Percentiles rank a stretch among this genome's conserved stretches.
Evolutionary conservation across 164 flowering plant genomes (phyloP).

Genomic region (Litsea cubeba): DNA sequence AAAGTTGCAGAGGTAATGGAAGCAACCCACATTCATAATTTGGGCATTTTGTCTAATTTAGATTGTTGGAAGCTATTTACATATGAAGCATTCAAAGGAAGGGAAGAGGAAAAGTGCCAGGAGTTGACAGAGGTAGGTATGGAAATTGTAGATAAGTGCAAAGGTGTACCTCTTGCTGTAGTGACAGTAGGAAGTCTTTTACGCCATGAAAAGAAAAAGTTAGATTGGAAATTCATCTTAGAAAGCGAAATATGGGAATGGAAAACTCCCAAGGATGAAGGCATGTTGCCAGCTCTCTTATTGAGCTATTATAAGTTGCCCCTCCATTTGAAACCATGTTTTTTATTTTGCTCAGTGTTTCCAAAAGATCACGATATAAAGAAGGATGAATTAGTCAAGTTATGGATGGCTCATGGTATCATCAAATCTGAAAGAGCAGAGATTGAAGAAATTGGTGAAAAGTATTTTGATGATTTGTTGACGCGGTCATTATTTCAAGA

Average conservation of each 20-base stretch:
- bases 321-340: slow-evolving; percentile 5
- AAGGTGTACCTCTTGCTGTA: no score
- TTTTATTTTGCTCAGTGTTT: slow-evolving; percentile 8
- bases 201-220: background rate
- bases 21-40: no score
- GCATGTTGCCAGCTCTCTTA: slow-evolving; percentile 1
- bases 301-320: slow-evolving; percentile 10
- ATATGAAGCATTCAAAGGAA: no score
- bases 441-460: background rate
- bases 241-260: background rate
- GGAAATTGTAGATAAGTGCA: no score
- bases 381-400: no score
- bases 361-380: background rate
- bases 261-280: background rate
- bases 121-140: no score
- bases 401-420: background rate
- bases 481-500: background rate
- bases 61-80: no score
- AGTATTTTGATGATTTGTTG: background rate
- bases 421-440: background rate
- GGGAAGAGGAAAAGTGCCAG: no score
- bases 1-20: no score
- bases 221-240: background rate
- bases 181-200: background rate
- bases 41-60: no score